These are phyloP conservation scores for Kwoniella heveanensis DNA, from an alignment of 768 basidiomycete genomes.

Conservation along the genomic window DNA sequence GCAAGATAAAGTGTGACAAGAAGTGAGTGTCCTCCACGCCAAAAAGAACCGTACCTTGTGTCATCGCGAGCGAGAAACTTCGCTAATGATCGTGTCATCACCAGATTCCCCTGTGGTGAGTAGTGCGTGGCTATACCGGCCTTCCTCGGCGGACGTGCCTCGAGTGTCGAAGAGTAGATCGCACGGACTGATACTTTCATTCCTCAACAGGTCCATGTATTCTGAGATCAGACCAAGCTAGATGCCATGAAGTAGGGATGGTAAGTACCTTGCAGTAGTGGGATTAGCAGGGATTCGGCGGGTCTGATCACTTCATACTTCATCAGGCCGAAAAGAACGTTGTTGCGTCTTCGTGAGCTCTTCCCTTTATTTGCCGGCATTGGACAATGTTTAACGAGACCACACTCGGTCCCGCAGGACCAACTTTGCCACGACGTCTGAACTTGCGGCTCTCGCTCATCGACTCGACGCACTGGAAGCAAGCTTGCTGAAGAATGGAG, in stretches of 20 bases:
- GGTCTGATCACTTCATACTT: neutral
- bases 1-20: conserved; percentile 57
- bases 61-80: too few relatives aligned
- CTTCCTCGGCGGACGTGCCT: neutral
- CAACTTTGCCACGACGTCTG: conserved; percentile 43
- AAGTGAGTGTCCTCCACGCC: conserved; percentile 41
- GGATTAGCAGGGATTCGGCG: too few relatives aligned
- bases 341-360: conserved; percentile 26
- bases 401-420: conserved; percentile 18
- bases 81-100: too few relatives aligned
- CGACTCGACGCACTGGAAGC: conserved; percentile 53
- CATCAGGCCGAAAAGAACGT: conserved; percentile 43
- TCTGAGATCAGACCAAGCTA: conserved; percentile 46
- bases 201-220: conserved; percentile 44
- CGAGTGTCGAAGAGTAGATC: too few relatives aligned
- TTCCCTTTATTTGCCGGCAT: neutral
- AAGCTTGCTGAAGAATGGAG: conserved; percentile 44
- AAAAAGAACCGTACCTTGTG: too few relatives aligned
- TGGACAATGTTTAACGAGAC: neutral
- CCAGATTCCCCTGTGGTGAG: conserved; percentile 53
- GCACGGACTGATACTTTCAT: too few relatives aligned
- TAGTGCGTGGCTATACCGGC: neutral
- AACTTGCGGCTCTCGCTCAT: conserved; percentile 47
- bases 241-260: conserved; percentile 54
- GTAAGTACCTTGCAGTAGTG: conserved; percentile 23